Evolutionary conservation across 2,329 filamentous ascomycete genomes (phyloP), one percentile per base, ranked within the genome.

Genomic region (Cercospora sojina): DNA sequence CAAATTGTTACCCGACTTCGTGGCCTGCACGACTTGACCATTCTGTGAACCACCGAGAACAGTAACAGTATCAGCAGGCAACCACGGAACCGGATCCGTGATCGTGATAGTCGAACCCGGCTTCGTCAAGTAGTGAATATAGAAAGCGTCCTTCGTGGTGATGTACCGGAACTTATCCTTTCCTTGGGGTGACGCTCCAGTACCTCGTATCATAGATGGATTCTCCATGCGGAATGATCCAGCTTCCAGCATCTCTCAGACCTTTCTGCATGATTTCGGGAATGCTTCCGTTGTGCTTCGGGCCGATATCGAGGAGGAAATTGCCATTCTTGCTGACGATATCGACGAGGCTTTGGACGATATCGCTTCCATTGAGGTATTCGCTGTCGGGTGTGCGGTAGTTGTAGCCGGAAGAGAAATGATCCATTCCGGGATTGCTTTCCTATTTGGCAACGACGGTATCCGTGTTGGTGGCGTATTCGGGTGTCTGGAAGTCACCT

Each of bases 121-220:
- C 49, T 77, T 77, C 7, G 77, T 74, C 38, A 85, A 68, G 3
- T 79, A 78, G 10, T 81, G 67, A 27, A 84, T 74, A 67, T 85
- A 86, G 64, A 86, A 85, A 0, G 84, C 83, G 3, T 83, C 80
- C 1, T 77, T 69, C 0, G 80, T 84, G 68, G 79, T 79, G 1
- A 83, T 85, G 66, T 85, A 86, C 16, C 84, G 73, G 0, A 85
- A 72, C 13, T 55, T 55, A 7, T 8, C 59, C 18, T 10, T 27
- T 18, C 60, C 64, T 4, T 4, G 64, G 27, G 35, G 43, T 63
- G 5, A 62, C 43, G 5, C 35, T 56, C 65, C 65, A 65, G 23
- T 56, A 67, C 8, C 31, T 43, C 31, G 65, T 67, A n/a, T 65
- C 57, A n/a, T 55, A 67, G 16, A 67, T 58, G 4, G 56, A 47